Evolutionary conservation across 83 land plant genomes (phyloP).

Genomic region (Diphasiastrum complanatum): DNA sequence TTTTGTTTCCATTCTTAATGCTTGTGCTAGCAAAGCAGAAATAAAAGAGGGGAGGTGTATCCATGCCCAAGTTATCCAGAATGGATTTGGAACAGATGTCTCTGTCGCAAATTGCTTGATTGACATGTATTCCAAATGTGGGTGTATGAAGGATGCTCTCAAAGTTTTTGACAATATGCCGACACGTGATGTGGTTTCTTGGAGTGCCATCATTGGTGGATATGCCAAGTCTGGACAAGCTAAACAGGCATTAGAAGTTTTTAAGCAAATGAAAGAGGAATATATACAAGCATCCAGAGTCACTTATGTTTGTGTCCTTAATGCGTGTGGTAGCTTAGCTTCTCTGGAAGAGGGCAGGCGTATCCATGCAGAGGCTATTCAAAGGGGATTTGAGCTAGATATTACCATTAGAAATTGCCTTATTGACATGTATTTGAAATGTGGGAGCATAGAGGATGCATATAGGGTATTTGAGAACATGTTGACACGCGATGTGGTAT

Average conservation of each 20-base stretch:
- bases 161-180: background rate
- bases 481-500: too few species aligned
- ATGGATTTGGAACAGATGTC: background rate
- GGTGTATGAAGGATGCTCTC: background rate
- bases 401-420: too few species aligned
- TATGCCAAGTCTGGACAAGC: background rate
- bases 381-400: too few species aligned
- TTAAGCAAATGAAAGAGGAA: background rate
- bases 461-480: too few species aligned
- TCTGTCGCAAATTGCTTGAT: slow-evolving; percentile 1
- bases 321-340: background rate
- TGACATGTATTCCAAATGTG: slow-evolving; percentile 9
- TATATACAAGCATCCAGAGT: background rate
- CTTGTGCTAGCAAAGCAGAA: background rate
- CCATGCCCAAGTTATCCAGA: background rate
- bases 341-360: too few species aligned
- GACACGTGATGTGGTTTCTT: slow-evolving; percentile 7
- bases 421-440: too few species aligned
- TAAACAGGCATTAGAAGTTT: background rate
- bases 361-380: too few species aligned
- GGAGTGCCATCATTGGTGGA: slow-evolving; percentile 1
- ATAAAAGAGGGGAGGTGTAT: background rate
- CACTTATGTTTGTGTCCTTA: slow-evolving; percentile 4
- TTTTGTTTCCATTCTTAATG: background rate
- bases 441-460: too few species aligned